phyloP scores from a whole-genome alignment of 257 asterid genomes.

The Agastache rugosa region DNA sequence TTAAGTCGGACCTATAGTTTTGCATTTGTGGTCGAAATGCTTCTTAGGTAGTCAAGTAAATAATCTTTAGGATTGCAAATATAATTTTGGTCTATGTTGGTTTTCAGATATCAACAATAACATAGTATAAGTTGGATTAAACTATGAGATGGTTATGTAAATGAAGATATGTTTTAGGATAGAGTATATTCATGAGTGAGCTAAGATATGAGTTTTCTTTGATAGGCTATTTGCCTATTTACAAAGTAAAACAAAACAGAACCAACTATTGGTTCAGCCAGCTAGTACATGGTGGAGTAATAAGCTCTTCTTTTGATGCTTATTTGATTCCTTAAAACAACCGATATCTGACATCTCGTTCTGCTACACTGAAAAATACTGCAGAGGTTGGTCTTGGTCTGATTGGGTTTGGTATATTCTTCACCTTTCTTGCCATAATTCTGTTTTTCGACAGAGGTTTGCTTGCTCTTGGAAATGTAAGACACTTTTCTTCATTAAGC shows the following conservation, averaged over 20 bases:
- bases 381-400: conserved; percentile 88
- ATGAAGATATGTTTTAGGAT: conserved; percentile 5
- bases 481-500: conserved; percentile 33
- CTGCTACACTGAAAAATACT: conserved; percentile 28
- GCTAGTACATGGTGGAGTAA: background rate
- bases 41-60: background rate
- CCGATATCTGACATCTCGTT: conserved; percentile 22
- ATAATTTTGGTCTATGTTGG: background rate
- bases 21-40: background rate
- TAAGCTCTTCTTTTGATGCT: conserved; percentile 4
- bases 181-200: conserved; percentile 5
- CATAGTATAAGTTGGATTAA: conserved; percentile 14
- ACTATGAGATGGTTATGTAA: conserved; percentile 10
- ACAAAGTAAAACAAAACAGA: background rate
- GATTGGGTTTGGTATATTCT: conserved; percentile 76
- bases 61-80: conserved; percentile 1
- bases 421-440: conserved; percentile 73
- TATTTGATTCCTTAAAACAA: conserved; percentile 4
- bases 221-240: background rate
- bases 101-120: background rate
- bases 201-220: background rate
- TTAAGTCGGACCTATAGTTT: background rate
- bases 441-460: conserved; percentile 86
- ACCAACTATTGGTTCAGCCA: background rate
- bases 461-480: conserved; percentile 92